Percentiles rank a stretch among this genome's conserved stretches.
phyloP scores from a whole-genome alignment of 352 stramenopile species.

The Globisporangium uncinulatum region DNA sequence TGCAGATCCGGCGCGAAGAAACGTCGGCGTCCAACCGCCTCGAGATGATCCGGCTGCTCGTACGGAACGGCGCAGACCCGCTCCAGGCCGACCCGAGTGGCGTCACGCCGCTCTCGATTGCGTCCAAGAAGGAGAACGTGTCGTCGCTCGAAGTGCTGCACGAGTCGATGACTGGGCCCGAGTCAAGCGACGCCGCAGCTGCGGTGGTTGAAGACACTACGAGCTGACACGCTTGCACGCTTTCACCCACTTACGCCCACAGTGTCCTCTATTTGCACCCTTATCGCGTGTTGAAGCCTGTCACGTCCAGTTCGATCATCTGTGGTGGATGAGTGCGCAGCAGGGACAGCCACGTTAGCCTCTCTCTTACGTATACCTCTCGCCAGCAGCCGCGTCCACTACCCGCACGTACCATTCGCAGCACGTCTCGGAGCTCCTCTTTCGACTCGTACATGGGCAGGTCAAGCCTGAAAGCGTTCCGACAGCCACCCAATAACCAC shows the following conservation, averaged over 20 bases:
- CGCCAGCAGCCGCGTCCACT: too few relatives aligned
- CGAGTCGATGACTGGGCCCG: conserved; percentile 29
- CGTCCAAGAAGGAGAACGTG: conserved; percentile 64
- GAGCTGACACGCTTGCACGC: neutral
- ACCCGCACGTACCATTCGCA: conserved; percentile 75
- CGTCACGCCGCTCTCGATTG: conserved; percentile 55
- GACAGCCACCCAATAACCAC: neutral
- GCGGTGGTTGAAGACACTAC: neutral
- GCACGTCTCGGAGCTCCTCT: conserved; percentile 89
- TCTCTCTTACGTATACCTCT: neutral
- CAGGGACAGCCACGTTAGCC: neutral
- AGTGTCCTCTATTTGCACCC: conserved; percentile 2
- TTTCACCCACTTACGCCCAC: too few relatives aligned
- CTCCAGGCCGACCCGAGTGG: conserved; percentile 34
- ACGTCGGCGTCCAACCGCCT: conserved; percentile 50
- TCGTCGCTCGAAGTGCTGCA: conserved; percentile 49
- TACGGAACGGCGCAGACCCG: conserved; percentile 52
- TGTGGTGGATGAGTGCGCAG: conserved; percentile 10
- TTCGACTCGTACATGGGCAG: conserved; percentile 76
- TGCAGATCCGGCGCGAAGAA: conserved; percentile 78
- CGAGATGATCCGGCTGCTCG: conserved; percentile 62
- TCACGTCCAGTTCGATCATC: conserved; percentile 72
- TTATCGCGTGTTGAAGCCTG: conserved; percentile 69
- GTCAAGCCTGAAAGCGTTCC: conserved; percentile 42
- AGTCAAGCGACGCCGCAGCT: too few relatives aligned